Percentiles rank a stretch among this genome's conserved stretches.
Evolutionary conservation across 2,329 filamentous ascomycete species (phyloP).

Genomic region (Penicillium sp.): DNA sequence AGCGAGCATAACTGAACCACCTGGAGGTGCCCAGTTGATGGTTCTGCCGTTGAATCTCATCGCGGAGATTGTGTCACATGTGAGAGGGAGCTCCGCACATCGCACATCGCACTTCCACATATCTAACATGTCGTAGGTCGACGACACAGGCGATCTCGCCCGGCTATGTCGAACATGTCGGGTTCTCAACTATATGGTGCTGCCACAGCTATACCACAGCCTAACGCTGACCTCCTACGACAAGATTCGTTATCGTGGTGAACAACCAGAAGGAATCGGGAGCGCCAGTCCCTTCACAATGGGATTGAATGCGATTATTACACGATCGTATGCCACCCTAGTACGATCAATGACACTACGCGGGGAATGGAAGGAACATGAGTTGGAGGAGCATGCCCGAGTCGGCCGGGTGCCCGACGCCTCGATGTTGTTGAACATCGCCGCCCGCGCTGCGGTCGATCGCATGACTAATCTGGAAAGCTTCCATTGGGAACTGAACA

Average conservation of each 20-base stretch:
- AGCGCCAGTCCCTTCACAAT: slow-evolving; percentile 63
- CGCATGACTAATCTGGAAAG: slow-evolving; percentile 56
- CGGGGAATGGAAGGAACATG: slow-evolving; percentile 59
- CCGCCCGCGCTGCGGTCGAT: slow-evolving; percentile 59
- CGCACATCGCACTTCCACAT: not conserved
- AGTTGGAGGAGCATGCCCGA: slow-evolving; percentile 58
- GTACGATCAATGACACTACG: slow-evolving; percentile 54
- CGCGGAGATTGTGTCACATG: slow-evolving; percentile 56
- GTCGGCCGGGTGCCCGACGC: slow-evolving; percentile 62
- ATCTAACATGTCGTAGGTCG: slow-evolving; percentile 47
- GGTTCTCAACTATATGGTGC: slow-evolving; percentile 64
- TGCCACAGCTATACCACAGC: slow-evolving; percentile 60
- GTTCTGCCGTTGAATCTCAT: slow-evolving; percentile 59
- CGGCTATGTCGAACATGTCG: slow-evolving; percentile 60
- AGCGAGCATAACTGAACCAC: slow-evolving; percentile 35
- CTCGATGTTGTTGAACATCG: slow-evolving; percentile 63
- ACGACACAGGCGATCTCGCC: slow-evolving; percentile 59
- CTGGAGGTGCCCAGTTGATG: slow-evolving; percentile 35
- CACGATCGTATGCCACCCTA: slow-evolving; percentile 53
- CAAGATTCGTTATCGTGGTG: slow-evolving; percentile 58
- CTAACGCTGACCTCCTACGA: slow-evolving; percentile 59
- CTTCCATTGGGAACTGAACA: slow-evolving; percentile 63
- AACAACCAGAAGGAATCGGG: slow-evolving; percentile 61
- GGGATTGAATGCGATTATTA: slow-evolving; percentile 63
- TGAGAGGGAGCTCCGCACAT: slow-evolving; percentile 33